Evolutionary conservation across 148 eudicot species (phyloP).

Genomic region (Fagopyrum esculentum): DNA sequence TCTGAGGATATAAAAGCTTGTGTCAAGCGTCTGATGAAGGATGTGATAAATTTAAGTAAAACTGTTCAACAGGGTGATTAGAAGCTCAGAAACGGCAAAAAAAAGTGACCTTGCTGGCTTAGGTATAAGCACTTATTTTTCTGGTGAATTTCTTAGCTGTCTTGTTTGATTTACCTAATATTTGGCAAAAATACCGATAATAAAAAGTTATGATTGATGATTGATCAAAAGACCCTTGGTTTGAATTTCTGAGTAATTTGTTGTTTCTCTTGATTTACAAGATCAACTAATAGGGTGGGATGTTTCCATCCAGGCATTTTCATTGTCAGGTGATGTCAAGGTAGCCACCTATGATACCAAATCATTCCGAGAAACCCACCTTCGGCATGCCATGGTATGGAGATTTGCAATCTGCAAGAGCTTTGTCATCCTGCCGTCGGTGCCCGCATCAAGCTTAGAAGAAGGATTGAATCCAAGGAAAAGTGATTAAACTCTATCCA

Average conservation of each 20-base stretch:
- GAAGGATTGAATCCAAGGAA: not conserved
- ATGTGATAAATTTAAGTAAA: conserved; percentile 38
- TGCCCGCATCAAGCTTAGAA: not conserved
- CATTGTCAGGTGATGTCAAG: not conserved
- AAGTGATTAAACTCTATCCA: not conserved
- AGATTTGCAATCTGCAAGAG: too few relatives aligned
- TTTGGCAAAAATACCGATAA: not conserved
- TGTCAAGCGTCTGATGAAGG: conserved; percentile 49
- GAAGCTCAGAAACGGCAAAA: too few relatives aligned
- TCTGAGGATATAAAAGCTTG: conserved; percentile 51
- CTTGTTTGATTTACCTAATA: not conserved
- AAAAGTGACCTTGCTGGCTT: too few relatives aligned
- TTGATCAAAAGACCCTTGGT: too few relatives aligned
- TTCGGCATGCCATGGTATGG: too few relatives aligned
- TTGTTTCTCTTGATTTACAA: not conserved
- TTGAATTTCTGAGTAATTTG: not conserved
- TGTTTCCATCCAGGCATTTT: not conserved
- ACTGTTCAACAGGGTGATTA: conserved; percentile 5
- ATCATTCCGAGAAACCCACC: too few relatives aligned
- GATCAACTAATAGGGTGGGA: not conserved
- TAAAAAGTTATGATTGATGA: not conserved
- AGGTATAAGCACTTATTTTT: not conserved
- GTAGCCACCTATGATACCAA: not conserved
- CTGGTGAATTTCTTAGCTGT: not conserved
- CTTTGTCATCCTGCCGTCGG: too few relatives aligned